Evolutionary conservation across 2,329 filamentous ascomycete genomes (phyloP), one percentile per base, ranked within the genome.

Genomic region (Aureobasidium sp.): DNA sequence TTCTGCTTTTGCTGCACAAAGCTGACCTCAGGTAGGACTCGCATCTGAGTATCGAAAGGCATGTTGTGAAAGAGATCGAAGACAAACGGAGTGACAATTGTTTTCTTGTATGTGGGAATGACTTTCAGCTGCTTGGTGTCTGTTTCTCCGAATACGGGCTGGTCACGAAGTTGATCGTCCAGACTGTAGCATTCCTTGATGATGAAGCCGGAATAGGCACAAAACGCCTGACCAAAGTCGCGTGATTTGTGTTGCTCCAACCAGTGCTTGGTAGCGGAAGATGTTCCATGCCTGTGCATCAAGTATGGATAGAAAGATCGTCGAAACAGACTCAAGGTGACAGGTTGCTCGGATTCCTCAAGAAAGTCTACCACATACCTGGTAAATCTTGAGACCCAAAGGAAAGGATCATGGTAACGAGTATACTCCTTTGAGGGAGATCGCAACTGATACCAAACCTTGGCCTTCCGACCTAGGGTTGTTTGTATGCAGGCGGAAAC

Each of bases 281-380:
- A 76, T 0, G 65, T 44, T 0, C 67, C 65, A 65, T 90, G 85
- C 0, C 68, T 70, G 0, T 69, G 64, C 0, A 65, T 27, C 0
- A 89, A 68, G 86, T 87, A 91, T 0, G 63, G 58, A 35, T 74
- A 70, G 65, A 94, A 94, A 0, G 76, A 67, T 0, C 62, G 62
- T 9, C 77, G 75, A 65, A 94, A 92, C 57, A 84, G 74, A 3
- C 74, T 60, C 0, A 91, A 75, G 0, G 73, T 72, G 1, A 88
- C 79, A 9, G 70, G 66, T 1, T 65, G 60, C 3, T 70, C 57
- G 1, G 68, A 62, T 11, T 50, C 22, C 1, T 71, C 66, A 52
- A 88, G 76, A 66, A 82, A 94, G 64, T 91, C 87, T 1, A 91
- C 78, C 27, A 88, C 80, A 67, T 91, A 85, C 68, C 92, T 93